Base-by-base conservation (phyloP, 2,329 filamentous ascomycete genomes). In the Neonectria coccinea region DNA sequence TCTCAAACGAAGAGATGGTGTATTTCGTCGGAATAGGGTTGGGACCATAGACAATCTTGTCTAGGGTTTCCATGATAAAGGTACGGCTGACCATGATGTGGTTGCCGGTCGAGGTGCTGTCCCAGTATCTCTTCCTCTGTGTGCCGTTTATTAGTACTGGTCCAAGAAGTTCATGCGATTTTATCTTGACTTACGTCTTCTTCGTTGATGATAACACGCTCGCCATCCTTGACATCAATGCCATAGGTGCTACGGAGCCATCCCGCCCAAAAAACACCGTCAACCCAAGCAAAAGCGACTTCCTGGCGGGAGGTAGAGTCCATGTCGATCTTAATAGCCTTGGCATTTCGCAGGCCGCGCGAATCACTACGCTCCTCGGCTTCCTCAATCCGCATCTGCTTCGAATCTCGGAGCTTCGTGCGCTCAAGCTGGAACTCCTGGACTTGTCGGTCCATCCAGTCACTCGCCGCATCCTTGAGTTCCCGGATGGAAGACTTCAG, bases 381-480 rank as follows among this genome's bases (percentile, higher is more conserved):
- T 79, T 99, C 96, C 78, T 99, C 96, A 59, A 99, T 96, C 52
- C 95, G 90, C 67, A 97, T 85, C 78, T 98, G 94, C 83, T 99
- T 99, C 5, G 94, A 90, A 78, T 98, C 94, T 56, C 96, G 91
- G 53, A 97, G 85, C 79, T 97, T 96, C 81, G 97, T 93, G 62
- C 95, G 87, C 80, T 98, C 95, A 16, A 97, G 88, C 78, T 97
- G 93, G 84, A 97, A 97, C 42, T 93, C 86, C 71, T 95, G 90
- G 18, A 93, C 91, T 79, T 97, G 93, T 81, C 97, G 96, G 78
- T 98, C 95, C 88, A 98, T 97, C 94, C 96, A 99, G 79, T 98
- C 96, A 65, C 94, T 87, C 9, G 96, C 96, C 1, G 96, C 96
- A 70, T 91, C 95, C 86, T 98, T 98, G 81, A 99, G 89, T 80